A percentile compares a stretch with the other conserved stretches of the same genome.
These are phyloP conservation scores for Echium plantagineum DNA, from an alignment of 257 asterid genomes.

Conservation along the genomic window DNA sequence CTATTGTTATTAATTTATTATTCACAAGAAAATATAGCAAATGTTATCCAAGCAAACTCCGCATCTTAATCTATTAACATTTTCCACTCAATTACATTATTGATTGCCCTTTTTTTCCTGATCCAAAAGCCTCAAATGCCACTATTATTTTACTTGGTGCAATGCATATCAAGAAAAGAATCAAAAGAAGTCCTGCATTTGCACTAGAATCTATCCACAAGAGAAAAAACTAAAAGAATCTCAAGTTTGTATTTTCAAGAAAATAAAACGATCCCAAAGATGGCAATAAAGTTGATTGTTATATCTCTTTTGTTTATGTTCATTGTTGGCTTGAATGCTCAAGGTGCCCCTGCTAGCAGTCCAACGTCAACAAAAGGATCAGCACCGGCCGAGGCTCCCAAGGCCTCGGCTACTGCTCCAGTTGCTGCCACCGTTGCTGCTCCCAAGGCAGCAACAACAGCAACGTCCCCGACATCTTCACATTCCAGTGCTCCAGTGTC, in stretches of 20 bases:
- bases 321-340: not conserved
- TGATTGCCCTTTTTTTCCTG: not conserved
- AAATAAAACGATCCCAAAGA: not conserved
- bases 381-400: not conserved
- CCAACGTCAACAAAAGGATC: not conserved
- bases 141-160: not conserved
- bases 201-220: not conserved
- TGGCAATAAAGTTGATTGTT: not conserved
- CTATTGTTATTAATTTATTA: too few relatives aligned
- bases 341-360: not conserved
- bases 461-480: not conserved
- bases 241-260: too few relatives aligned
- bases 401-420: not conserved
- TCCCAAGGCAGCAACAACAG: not conserved
- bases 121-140: not conserved
- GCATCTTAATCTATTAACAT: not conserved
- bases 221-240: too few relatives aligned
- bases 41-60: not conserved
- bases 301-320: not conserved
- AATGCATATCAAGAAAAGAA: not conserved
- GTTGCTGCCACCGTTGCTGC: not conserved
- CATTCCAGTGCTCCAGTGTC: not conserved
- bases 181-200: not conserved
- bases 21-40: not conserved
- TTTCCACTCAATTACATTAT: not conserved